Evolutionary conservation across 805 yeast species (phyloP), one percentile per base, ranked within the genome.

Genomic region (Metschnikowia koreensis): DNA sequence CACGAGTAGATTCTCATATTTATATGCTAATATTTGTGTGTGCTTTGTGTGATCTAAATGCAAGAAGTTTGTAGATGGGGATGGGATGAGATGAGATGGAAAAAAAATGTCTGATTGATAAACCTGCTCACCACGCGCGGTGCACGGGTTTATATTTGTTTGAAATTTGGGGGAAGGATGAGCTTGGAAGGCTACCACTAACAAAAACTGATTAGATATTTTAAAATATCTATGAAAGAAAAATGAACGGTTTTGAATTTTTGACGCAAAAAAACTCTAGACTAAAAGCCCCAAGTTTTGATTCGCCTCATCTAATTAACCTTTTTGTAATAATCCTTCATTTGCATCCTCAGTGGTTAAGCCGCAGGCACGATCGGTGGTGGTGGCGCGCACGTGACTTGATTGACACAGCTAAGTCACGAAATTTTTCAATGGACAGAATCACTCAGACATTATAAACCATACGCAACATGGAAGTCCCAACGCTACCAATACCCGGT

Each of bases 1-100:
- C 99, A 94, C 57, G 88, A 84, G 68, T 86, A 82, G 48, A 89
- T 82, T 82, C 97, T 87, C 97, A 89, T 89, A 36, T 34, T 65
- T 33, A 28, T 64, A 46, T 53, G 55, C 43, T 51, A 47, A 47
- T 26, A 38, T 48, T 41, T 44, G 47, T 29, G 28, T 38, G 48
- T 34, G 48, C 33, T 39, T 28, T 44, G 33, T 37, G 45, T 37
- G 50, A 33, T 38, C 37, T 37, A 48, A 49, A 50, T 33, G 50
- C 49, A 45, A 47, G 45, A 41, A 43, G 37, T 38, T 36, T 38
- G 44, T 40, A 48, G 52, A 38, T 40, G 47, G 44, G 39, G 60
- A 48, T 48, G 44, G 39, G 60, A 48, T 48, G 59, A 55, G 60
- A 57, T 55, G 61, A 52, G 52, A 48, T 43, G 38, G 45, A 47